Evolutionary conservation across 225 moss, liverwort and hornwort genomes (phyloP).

Genomic region (Pseudisothecium myosuroides): DNA sequence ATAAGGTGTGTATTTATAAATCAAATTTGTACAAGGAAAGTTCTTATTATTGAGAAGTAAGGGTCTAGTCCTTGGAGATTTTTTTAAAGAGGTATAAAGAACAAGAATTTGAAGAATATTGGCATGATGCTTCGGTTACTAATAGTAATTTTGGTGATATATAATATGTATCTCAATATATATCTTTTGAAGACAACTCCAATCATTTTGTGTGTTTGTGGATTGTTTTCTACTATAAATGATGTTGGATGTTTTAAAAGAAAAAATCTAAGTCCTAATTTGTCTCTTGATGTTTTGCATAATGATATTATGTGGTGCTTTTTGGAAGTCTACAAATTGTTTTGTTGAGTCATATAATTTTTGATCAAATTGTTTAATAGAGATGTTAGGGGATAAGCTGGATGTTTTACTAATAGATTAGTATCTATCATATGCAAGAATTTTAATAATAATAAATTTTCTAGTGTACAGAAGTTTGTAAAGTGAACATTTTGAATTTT

Average conservation of each 20-base stretch:
- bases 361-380: not conserved
- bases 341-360: not conserved
- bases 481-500: not conserved
- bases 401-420: no score
- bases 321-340: not conserved
- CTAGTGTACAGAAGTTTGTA: accelerated
- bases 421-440: not conserved
- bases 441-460: accelerated
- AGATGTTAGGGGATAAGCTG: accelerated
- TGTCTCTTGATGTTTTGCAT: not conserved
- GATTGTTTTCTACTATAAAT: not conserved
- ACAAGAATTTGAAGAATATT: not conserved
- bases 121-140: accelerated
- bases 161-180: not conserved
- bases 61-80: not conserved
- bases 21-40: not conserved
- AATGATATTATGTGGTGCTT: not conserved
- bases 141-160: not conserved
- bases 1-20: not conserved
- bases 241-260: not conserved
- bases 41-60: accelerated
- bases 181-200: not conserved
- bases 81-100: not conserved
- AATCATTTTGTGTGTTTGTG: no score
- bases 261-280: not conserved